A percentile compares a stretch with the other conserved stretches of the same genome.
Conservation (phyloP, 306 rosid species). For the Inga laurina region DNA sequence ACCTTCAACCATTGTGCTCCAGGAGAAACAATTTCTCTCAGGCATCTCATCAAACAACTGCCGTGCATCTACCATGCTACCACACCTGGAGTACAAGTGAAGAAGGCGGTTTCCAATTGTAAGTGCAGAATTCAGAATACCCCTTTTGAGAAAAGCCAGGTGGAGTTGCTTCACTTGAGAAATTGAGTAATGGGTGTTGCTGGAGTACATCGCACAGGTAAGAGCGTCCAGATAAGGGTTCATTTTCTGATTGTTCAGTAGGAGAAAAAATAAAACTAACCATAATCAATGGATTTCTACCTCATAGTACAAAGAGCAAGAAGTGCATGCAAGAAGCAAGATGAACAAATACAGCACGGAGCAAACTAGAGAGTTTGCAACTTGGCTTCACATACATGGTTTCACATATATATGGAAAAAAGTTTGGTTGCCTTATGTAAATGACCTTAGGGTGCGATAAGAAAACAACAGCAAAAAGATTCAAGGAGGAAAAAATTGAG, state of each 20-base stretch:
- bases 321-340: background rate
- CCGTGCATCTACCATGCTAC: background rate
- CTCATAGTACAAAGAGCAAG: background rate
- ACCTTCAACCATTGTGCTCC: slow-evolving; percentile 64
- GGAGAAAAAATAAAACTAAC: background rate
- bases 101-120: slow-evolving; percentile 63
- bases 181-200: slow-evolving; percentile 38
- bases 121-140: slow-evolving; percentile 46
- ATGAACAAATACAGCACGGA: background rate
- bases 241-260: slow-evolving; percentile 19
- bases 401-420: background rate
- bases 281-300: background rate
- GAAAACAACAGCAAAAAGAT: background rate
- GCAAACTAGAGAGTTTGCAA: background rate
- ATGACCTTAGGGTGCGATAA: background rate
- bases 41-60: slow-evolving; percentile 62
- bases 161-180: slow-evolving; percentile 59
- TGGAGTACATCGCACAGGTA: slow-evolving; percentile 43
- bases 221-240: slow-evolving; percentile 46
- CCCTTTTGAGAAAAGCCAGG: slow-evolving; percentile 57
- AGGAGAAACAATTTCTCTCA: slow-evolving; percentile 47
- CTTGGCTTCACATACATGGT: background rate
- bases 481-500: background rate
- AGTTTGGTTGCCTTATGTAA: background rate
- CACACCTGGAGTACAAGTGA: slow-evolving; percentile 45